These are phyloP conservation scores for Aureobasidium lini DNA, from an alignment of 2,329 filamentous ascomycete genomes.

Conservation along the genomic window DNA sequence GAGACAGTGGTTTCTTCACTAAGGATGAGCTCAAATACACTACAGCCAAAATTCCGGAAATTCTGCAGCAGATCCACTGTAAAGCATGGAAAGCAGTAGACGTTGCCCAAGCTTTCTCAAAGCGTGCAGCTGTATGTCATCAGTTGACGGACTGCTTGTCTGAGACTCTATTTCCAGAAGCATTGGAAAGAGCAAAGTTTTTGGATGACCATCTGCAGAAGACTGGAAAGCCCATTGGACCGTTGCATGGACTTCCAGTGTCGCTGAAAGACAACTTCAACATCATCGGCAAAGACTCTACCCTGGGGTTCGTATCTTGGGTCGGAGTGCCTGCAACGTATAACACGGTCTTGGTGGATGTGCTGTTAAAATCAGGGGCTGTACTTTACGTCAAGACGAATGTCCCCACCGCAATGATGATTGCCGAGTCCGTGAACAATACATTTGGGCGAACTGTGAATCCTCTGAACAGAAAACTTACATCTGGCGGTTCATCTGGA, in stretches of 20 bases:
- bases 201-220: constrained; percentile 45
- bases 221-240: constrained; percentile 46
- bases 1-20: constrained; percentile 53
- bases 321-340: constrained; percentile 50
- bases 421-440: constrained; percentile 60
- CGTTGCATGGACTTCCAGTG: constrained; percentile 60
- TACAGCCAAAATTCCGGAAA: constrained; percentile 31
- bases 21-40: constrained; percentile 45
- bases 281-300: constrained; percentile 51
- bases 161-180: constrained; percentile 49
- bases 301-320: constrained; percentile 56
- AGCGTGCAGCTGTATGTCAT: constrained; percentile 47
- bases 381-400: constrained; percentile 66
- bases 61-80: constrained; percentile 34
- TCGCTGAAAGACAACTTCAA: constrained; percentile 68
- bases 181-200: constrained; percentile 43
- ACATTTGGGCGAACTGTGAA: constrained; percentile 53
- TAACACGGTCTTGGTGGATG: constrained; percentile 51
- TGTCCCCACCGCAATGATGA: constrained; percentile 60
- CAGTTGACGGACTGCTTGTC: constrained; percentile 55
- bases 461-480: constrained; percentile 51
- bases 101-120: constrained; percentile 48
- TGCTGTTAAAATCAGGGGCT: constrained; percentile 54
- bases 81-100: constrained; percentile 44
- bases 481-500: constrained; percentile 58